Evolutionary conservation across 257 asterid species (phyloP).

Genomic region (Rehmannia glutinosa): DNA sequence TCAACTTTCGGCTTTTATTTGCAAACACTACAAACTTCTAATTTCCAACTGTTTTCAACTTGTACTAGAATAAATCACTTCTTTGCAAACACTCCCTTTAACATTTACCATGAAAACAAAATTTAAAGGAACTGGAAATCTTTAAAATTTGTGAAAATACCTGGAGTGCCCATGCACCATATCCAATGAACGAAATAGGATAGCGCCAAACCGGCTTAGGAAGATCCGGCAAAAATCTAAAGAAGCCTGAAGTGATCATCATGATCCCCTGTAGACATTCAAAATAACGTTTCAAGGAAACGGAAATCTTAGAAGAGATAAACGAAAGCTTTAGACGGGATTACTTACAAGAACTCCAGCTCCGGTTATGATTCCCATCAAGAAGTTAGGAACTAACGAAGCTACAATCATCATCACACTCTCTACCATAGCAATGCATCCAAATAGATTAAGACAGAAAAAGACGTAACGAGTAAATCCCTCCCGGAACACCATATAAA

Average conservation of each 20-base stretch:
- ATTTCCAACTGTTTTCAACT: no score
- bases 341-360: constrained; percentile 94
- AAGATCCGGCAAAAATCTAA: constrained; percentile 76
- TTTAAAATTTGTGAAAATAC: constrained; percentile 26
- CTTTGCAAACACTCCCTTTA: no score
- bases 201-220: constrained; percentile 91
- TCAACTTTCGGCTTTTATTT: no score
- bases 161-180: constrained; percentile 94
- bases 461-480: constrained; percentile 58
- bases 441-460: constrained; percentile 74
- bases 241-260: constrained; percentile 99
- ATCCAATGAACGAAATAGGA: constrained; percentile 73
- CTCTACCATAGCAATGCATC: constrained; percentile 91
- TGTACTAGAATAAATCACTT: no score
- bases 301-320: neutral
- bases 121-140: neutral
- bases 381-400: constrained; percentile 86
- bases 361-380: constrained; percentile 94
- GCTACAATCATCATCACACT: constrained; percentile 99
- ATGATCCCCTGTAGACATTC: constrained; percentile 66
- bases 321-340: neutral
- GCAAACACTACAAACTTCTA: no score
- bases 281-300: neutral
- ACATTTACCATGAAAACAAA: no score
- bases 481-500: constrained; percentile 71